Base-by-base conservation (phyloP, 176 grass and related monocot genomes). In the Hordeum vulgare region DNA sequence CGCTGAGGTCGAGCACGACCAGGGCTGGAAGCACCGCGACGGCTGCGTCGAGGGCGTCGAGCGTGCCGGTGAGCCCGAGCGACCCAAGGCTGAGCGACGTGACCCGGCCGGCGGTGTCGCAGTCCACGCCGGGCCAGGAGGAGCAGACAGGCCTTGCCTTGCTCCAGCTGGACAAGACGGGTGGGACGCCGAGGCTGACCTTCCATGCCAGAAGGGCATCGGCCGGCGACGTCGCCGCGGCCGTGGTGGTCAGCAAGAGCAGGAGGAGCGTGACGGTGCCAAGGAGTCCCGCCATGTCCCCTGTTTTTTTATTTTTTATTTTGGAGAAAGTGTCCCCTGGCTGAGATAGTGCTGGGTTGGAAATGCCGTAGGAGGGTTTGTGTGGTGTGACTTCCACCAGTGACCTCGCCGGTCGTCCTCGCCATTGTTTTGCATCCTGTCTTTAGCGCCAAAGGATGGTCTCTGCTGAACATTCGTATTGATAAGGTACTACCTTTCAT, bases 1-100 rank as follows among this genome's bases (percentile, higher is more conserved):
- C 11, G 23, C 62, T 86, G 47, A 92, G 86, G 65, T 92, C 37
- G 59, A 70, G 35, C 29, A 2, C 9, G 29, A 3, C 5, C 29
- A 66, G 63, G 2, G 17, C 29, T 3, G 63, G 63, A 4, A 66
- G 9, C 3, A 31, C 14, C 3, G 63, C 2, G 7, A n/a, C n/a
- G n/a, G n/a, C n/a, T n/a, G 8, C 15, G 8, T 66, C 29, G 1
- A 66, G 15, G 0, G 0, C 62, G 0, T 66, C 17, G 15, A 66
- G 64, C 31, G 64, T 66, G 31, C 64, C 31, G 3, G 3, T 4
- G 31, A 66, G 17, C 0, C 64, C 1, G 17, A 66, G 29, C 15
- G 1, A 0, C 29, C 8, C 1, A 31, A 66, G 64, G 1, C 0
- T 21, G 31, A 66, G 31, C 18, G 64, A 66, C 31, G 18, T 18